These are phyloP conservation scores for Saccharomyces pastorianus DNA, from an alignment of 1,139 yeast species.

Conservation along the genomic window DNA sequence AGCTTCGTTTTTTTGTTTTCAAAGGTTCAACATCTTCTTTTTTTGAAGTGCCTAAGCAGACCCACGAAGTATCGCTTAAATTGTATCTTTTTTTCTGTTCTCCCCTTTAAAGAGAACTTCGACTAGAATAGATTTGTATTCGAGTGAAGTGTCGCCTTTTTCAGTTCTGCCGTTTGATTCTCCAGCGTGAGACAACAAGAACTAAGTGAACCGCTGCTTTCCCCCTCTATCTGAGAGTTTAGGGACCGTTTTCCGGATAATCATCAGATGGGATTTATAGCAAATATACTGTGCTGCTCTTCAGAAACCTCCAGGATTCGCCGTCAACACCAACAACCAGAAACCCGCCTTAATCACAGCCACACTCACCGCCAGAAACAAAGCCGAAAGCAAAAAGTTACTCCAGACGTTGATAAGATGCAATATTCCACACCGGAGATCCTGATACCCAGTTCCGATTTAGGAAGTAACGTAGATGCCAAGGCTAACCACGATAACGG, in stretches of 20 bases:
- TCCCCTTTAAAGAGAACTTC: neutral
- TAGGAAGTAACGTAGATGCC: neutral
- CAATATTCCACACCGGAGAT: neutral
- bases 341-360: conserved; percentile 4
- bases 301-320: conserved; percentile 13
- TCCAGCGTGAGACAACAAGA: neutral
- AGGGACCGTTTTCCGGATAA: neutral
- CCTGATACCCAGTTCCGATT: neutral
- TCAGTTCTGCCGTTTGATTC: neutral
- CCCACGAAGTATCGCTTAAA: neutral
- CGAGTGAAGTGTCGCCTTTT: neutral
- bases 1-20: neutral
- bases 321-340: conserved; percentile 1
- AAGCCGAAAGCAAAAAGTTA: neutral
- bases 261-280: conserved; percentile 25
- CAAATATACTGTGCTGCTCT: conserved; percentile 26
- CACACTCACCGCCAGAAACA: conserved; percentile 2
- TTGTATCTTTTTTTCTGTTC: neutral
- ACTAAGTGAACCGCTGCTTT: neutral
- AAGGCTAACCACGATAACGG: neutral
- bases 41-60: neutral
- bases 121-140: neutral
- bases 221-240: neutral
- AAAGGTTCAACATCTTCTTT: neutral
- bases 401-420: neutral